Evolutionary conservation across 2,329 filamentous ascomycete species (phyloP), one percentile per base, ranked within the genome.

Genomic region (Rhynchosporium graminicola): DNA sequence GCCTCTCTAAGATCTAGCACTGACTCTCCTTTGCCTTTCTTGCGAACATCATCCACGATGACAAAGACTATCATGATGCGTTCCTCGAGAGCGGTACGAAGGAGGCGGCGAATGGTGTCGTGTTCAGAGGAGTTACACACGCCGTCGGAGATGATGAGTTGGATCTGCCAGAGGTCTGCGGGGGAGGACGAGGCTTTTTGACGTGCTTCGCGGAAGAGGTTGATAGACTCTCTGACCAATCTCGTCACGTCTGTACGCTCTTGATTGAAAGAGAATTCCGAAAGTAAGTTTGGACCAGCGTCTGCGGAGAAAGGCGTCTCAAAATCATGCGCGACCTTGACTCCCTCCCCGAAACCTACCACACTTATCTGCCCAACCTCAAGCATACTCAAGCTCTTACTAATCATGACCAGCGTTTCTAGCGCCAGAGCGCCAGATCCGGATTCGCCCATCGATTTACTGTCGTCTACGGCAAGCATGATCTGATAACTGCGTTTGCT

Each of bases 1-100:
- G 92, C 94, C 76, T 92, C 89, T 75, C 92, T 92, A 71, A 98
- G 82, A 74, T 97, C 92, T 71, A 98, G 77, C 65, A 99, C 96
- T 70, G 87, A 90, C 64, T 86, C 82, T 52, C 82, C 82, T 57
- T 80, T 77, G 68, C 81, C 80, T 67, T 80, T 79, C 29, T 76
- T 76, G 62, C 77, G 77, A 28, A 80, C 73, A 50, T 85, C 81
- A 79, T 99, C 95, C 73, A 99, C 92, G 71, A 99, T 90, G 70
- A 99, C 91, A 75, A 99, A 99, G 5, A 99, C 94, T 66, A 98
- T 87, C 91, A 99, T 97, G 74, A 99, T 96, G 15, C 92, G 83
- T 77, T 97, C 91, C 76, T 97, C 93, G 72, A 92, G 87, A 0
- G 95, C 94, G 76, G 94, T 89, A 9, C 95, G 83, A 10, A 99